Conservation (phyloP, 768 basidiomycete species). For the Mycena vulgaris region DNA sequence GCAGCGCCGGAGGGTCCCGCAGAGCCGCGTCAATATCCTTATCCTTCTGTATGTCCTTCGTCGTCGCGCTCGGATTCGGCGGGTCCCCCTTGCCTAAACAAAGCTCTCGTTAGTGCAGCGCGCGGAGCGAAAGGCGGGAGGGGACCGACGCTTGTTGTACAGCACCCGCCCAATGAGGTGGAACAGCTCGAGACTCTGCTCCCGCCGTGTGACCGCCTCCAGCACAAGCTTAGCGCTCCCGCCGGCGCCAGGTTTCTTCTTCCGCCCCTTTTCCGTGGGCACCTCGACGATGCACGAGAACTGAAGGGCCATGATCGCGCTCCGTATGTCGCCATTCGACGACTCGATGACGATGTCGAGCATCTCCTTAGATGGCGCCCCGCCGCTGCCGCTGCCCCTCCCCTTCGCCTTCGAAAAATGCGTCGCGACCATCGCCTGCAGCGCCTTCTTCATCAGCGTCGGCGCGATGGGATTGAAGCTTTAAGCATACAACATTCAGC, state of each 20-base stretch:
- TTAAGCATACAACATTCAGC: constrained; percentile 10
- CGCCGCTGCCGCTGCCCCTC: too few species aligned
- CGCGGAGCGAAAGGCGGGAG: not conserved
- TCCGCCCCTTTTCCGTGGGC: constrained; percentile 46
- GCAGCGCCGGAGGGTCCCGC: constrained; percentile 70
- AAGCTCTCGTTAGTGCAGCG: too few species aligned
- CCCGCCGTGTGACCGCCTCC: constrained; percentile 84
- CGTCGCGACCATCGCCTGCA: constrained; percentile 69
- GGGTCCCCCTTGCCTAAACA: constrained; percentile 89
- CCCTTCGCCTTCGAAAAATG: constrained; percentile 63
- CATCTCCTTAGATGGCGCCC: constrained; percentile 72
- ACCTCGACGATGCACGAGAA: constrained; percentile 76
- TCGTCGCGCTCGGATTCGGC: constrained; percentile 65
- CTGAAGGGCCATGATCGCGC: constrained; percentile 94
- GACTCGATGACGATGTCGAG: constrained; percentile 85
- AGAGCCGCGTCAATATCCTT: constrained; percentile 69
- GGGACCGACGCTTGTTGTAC: constrained; percentile 90
- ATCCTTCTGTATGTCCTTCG: constrained; percentile 76
- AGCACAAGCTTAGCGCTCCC: constrained; percentile 60
- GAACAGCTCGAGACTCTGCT: constrained; percentile 90
- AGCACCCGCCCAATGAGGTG: constrained; percentile 94
- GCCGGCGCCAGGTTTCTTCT: constrained; percentile 52
- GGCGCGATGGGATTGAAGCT: constrained; percentile 96
- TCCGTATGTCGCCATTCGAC: constrained; percentile 92
- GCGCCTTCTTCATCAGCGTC: constrained; percentile 86